These are phyloP conservation scores for Gelatoporia subvermispora DNA, from an alignment of 768 basidiomycete species.

Conservation along the genomic window DNA sequence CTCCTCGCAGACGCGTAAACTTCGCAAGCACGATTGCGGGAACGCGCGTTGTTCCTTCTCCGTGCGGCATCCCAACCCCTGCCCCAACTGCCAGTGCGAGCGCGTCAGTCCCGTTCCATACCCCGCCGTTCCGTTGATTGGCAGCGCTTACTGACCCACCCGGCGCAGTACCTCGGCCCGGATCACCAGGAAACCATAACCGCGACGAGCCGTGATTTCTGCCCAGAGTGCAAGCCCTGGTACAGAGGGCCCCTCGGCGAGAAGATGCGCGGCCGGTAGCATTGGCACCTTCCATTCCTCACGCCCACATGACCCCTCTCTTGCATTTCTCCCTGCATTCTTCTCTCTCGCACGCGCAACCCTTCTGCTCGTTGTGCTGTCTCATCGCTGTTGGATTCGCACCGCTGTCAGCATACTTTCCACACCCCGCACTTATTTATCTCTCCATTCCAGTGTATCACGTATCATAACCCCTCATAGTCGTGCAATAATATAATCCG, in stretches of 20 bases:
- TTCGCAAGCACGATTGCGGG: slow-evolving; percentile 52
- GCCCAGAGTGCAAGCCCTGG: slow-evolving; percentile 27
- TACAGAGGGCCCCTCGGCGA: slow-evolving; percentile 11
- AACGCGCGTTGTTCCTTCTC: slow-evolving; percentile 40
- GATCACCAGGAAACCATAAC: slow-evolving; percentile 62
- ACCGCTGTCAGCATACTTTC: neutral
- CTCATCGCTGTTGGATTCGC: slow-evolving; percentile 1
- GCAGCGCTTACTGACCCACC: slow-evolving; percentile 2
- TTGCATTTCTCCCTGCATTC: neutral
- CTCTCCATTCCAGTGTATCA: neutral
- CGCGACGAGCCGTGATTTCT: slow-evolving; percentile 38
- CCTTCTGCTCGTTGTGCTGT: neutral
- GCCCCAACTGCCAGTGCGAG: slow-evolving; percentile 40
- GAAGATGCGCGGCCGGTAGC: slow-evolving; percentile 12
- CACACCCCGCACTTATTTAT: neutral
- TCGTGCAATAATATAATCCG: neutral
- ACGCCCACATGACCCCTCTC: neutral
- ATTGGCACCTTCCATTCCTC: neutral
- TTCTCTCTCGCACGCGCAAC: neutral
- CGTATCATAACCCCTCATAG: neutral
- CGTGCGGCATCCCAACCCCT: slow-evolving; percentile 33
- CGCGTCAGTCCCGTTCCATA: slow-evolving; percentile 27
- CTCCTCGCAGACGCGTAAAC: slow-evolving; percentile 40
- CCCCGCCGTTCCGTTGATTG: slow-evolving; percentile 3
- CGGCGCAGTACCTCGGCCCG: slow-evolving; percentile 65